Evolutionary conservation across 108 stramenopile species (phyloP).

Genomic region (Cyclotella sp.): DNA sequence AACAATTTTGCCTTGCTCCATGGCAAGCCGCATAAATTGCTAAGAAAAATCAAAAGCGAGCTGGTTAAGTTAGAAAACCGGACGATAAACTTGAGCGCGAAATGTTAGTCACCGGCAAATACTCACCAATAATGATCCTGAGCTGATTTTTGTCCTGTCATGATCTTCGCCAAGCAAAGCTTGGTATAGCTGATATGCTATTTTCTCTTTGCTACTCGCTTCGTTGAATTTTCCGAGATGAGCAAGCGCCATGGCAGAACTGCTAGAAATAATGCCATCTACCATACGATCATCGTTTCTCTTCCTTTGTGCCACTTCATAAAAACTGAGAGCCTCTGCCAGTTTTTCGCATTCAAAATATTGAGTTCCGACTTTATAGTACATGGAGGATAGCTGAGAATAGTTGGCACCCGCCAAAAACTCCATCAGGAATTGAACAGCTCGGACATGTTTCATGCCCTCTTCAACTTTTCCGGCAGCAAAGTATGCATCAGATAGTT

Average conservation of each 20-base stretch:
- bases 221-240: slow-evolving; percentile 65
- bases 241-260: slow-evolving; percentile 58
- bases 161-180: slow-evolving; percentile 71
- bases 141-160: slow-evolving; percentile 67
- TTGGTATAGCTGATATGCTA: slow-evolving; percentile 62
- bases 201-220: slow-evolving; percentile 71
- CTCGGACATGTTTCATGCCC: slow-evolving; percentile 82
- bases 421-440: slow-evolving; percentile 88
- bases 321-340: slow-evolving; percentile 64
- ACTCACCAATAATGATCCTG: slow-evolving; percentile 38
- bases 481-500: slow-evolving; percentile 68
- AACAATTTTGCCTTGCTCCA: slow-evolving; percentile 64
- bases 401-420: slow-evolving; percentile 83
- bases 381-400: slow-evolving; percentile 72
- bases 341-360: slow-evolving; percentile 69
- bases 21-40: slow-evolving; percentile 65
- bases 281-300: slow-evolving; percentile 69
- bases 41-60: slow-evolving; percentile 25
- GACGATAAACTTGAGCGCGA: background rate
- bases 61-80: background rate
- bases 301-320: slow-evolving; percentile 56
- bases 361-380: slow-evolving; percentile 83
- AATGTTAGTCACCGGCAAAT: background rate
- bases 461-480: slow-evolving; percentile 45
- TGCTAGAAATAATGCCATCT: slow-evolving; percentile 71